Evolutionary conservation across 2,329 filamentous ascomycete genomes (phyloP), one percentile per base, ranked within the genome.

Genomic region (Rosellinia necatrix): DNA sequence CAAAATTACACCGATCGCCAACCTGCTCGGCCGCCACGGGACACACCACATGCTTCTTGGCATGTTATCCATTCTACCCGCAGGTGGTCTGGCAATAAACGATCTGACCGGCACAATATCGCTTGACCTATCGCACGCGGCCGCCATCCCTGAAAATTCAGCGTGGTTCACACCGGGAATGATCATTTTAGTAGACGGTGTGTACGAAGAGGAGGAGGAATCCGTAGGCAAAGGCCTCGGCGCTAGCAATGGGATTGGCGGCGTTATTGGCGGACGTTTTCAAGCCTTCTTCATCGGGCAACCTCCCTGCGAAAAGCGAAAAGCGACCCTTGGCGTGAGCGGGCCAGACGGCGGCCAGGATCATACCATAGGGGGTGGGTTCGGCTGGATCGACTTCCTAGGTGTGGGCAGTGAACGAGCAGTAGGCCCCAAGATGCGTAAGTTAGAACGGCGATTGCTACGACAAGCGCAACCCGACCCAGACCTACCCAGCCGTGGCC

Each of bases 301-400:
- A 47, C 94, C 96, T 3, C 92, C 93, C 0, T 93, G 91, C 64
- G 94, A 99, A 75, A 87, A 89, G 68, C 84, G 94, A 34, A 86
- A 87, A 46, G 82, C 85, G 10, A 94, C 92, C 0, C 78, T 97
- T 3, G 92, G 92, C 8, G 84, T 89, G 46, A 83, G 80, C 52
- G 82, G 79, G 13, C 79, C 76, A 2, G 82, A 86, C 19, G 78
- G 80, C n/a, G 80, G 81, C 9, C 74, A 77, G 17, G 81, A 84
- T 56, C 78, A 84, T 59, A 86, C 83, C 34, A 84, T 89, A 37
- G 88, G 87, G 24, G 90, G 90, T 55, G 91, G 90, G 1, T 97
- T 97, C 69, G 94, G 94, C 38, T 99, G 94, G 92, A 92, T 96
- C 49, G 94, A 97, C 72, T 99, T 97, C 69, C 79, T 97, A 1